Conservation (phyloP, 2,329 filamentous ascomycete species). For the Botrytis cinerea region DNA sequence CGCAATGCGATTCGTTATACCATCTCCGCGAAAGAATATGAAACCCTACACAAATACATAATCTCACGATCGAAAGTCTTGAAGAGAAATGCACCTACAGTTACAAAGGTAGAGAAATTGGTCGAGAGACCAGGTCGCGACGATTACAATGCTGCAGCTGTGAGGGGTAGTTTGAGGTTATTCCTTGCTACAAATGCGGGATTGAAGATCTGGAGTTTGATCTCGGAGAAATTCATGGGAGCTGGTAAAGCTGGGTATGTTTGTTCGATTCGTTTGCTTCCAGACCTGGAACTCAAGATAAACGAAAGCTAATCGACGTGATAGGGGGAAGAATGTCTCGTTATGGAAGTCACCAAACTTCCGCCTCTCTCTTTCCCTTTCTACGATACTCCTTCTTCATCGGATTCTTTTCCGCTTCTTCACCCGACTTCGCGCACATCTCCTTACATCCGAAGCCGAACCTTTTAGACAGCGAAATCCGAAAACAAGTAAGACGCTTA, state of each 20-base stretch:
- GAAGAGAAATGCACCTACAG: constrained; percentile 56
- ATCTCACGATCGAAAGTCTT: constrained; percentile 68
- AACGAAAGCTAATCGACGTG: constrained; percentile 21
- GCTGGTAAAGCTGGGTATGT: constrained; percentile 35
- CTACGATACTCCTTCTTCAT: constrained; percentile 84
- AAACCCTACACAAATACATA: constrained; percentile 78
- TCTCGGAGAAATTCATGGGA: constrained; percentile 52
- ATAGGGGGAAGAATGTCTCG: constrained; percentile 50
- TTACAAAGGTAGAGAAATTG: constrained; percentile 54
- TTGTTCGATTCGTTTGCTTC: background rate
- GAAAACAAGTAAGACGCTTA: constrained; percentile 70
- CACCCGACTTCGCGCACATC: constrained; percentile 71
- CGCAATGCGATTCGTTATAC: constrained; percentile 87
- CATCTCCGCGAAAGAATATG: constrained; percentile 82
- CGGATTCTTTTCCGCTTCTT: constrained; percentile 90
- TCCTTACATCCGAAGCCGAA: constrained; percentile 76
- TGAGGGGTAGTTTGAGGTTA: constrained; percentile 70
- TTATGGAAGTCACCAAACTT: constrained; percentile 68
- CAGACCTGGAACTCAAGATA: background rate
- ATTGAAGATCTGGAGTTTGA: constrained; percentile 62
- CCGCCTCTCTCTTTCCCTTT: constrained; percentile 78
- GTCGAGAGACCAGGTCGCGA: constrained; percentile 47
- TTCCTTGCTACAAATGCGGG: constrained; percentile 65
- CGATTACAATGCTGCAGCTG: constrained; percentile 69
- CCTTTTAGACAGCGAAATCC: constrained; percentile 85